phyloP scores from a whole-genome alignment of 1,284 basidiomycete species.

The Pholiota adiposa region DNA sequence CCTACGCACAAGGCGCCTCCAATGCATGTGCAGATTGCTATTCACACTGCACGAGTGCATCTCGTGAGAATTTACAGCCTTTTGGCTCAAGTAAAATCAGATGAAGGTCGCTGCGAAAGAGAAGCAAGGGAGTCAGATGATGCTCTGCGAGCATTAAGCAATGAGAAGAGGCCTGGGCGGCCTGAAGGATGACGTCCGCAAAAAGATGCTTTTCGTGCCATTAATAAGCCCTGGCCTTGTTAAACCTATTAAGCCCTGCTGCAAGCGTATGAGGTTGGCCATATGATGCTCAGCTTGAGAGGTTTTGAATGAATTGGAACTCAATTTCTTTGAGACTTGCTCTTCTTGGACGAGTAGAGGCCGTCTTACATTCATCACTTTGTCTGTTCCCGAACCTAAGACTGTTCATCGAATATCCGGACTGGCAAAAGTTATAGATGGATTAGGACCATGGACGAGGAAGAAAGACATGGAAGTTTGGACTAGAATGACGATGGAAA shows the following conservation, averaged over 20 bases:
- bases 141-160: not conserved
- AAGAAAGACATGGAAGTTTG: not conserved
- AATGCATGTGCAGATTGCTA: not conserved
- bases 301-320: not conserved
- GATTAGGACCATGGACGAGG: not conserved
- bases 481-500: constrained; percentile 1
- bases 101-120: not conserved
- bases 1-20: not conserved
- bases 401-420: no score
- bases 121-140: not conserved
- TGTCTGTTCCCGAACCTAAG: no score
- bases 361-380: no score
- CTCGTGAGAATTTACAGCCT: not conserved
- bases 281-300: not conserved
- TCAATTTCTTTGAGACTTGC: no score
- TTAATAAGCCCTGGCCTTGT: not conserved
- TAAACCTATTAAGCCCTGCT: not conserved
- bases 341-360: no score
- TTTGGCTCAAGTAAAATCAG: not conserved
- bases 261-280: not conserved
- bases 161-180: not conserved
- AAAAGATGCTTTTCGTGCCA: not conserved
- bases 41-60: not conserved
- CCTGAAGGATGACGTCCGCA: not conserved
- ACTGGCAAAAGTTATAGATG: not conserved